phyloP scores from a whole-genome alignment of 441 rosid species.

The Mallotus repandus region DNA sequence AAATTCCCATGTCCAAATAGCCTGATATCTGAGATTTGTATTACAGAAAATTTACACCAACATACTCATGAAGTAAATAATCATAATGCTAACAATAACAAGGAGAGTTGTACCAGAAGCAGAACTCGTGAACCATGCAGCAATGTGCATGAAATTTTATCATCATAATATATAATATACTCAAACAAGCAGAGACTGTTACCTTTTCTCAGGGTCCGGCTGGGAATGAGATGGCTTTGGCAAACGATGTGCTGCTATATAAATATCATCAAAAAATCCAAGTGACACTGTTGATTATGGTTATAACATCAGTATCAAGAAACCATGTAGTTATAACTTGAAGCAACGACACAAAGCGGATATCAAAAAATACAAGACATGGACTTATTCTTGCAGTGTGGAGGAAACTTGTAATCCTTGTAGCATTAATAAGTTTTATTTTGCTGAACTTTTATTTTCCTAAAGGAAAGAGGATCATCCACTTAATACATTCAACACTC shows the following conservation, averaged over 20 bases:
- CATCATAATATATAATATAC: not conserved
- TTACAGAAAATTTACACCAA: slow-evolving; percentile 2
- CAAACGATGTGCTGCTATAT: slow-evolving; percentile 57
- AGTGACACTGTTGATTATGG: slow-evolving; percentile 67
- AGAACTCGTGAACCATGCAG: not conserved
- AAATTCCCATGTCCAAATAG: slow-evolving; percentile 73
- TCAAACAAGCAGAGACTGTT: slow-evolving; percentile 16
- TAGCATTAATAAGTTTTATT: not conserved
- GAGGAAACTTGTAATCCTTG: not conserved
- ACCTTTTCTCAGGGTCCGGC: slow-evolving; percentile 59
- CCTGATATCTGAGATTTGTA: slow-evolving; percentile 48
- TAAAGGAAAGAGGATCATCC: not conserved
- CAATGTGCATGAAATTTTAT: not conserved
- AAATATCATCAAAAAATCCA: slow-evolving; percentile 91
- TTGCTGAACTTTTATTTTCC: not conserved
- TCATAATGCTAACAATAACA: not conserved
- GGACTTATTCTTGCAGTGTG: slow-evolving; percentile 4
- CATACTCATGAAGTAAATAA: not conserved
- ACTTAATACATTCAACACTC: not conserved
- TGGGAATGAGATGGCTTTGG: slow-evolving; percentile 51
- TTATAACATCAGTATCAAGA: slow-evolving; percentile 13
- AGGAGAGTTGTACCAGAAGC: not conserved
- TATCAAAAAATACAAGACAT: not conserved
- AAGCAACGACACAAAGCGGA: slow-evolving; percentile 1
- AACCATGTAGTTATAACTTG: not conserved